Conservation (phyloP, 495 filamentous ascomycete genomes). For the Penicillium cataractarum region DNA sequence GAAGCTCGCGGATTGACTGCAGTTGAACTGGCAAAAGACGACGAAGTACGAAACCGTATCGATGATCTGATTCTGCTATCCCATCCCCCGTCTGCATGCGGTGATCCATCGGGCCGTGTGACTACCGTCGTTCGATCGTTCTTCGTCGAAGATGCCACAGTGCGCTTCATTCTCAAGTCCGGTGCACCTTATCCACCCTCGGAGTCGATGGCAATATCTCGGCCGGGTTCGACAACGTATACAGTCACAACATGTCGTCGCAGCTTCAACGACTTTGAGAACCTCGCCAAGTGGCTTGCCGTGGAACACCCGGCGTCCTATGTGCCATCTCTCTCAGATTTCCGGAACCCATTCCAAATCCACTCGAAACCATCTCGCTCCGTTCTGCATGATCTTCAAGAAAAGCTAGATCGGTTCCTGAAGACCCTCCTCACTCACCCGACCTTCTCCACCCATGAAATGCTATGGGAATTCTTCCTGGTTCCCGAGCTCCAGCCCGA, state of each 20-base stretch:
- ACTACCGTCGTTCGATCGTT: conserved; percentile 96
- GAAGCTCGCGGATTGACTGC: conserved; percentile 91
- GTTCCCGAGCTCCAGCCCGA: conserved; percentile 91
- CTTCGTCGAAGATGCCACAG: conserved; percentile 95
- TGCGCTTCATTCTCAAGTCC: conserved; percentile 92
- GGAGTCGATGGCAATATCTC: conserved; percentile 42
- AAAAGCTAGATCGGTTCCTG: conserved; percentile 84
- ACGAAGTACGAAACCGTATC: conserved; percentile 93
- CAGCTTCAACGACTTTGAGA: conserved; percentile 90
- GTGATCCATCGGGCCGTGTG: conserved; percentile 72
- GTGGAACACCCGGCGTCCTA: conserved; percentile 95
- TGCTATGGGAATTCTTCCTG: conserved; percentile 99
- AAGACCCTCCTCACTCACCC: conserved; percentile 84
- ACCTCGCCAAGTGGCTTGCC: conserved; percentile 81
- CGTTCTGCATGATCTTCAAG: conserved; percentile 83
- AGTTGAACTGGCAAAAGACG: conserved; percentile 96
- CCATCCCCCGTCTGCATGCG: conserved; percentile 49
- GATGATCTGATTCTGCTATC: conserved; percentile 90
- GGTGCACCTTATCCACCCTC: conserved; percentile 58
- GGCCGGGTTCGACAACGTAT: conserved; percentile 60
- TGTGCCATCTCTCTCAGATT: conserved; percentile 77
- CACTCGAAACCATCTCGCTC: conserved; percentile 88
- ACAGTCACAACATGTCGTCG: conserved; percentile 93
- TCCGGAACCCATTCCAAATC: conserved; percentile 88
- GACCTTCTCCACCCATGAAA: conserved; percentile 94